phyloP scores from a whole-genome alignment of 495 filamentous ascomycete species.

The Rhizodiscina lignyota region DNA sequence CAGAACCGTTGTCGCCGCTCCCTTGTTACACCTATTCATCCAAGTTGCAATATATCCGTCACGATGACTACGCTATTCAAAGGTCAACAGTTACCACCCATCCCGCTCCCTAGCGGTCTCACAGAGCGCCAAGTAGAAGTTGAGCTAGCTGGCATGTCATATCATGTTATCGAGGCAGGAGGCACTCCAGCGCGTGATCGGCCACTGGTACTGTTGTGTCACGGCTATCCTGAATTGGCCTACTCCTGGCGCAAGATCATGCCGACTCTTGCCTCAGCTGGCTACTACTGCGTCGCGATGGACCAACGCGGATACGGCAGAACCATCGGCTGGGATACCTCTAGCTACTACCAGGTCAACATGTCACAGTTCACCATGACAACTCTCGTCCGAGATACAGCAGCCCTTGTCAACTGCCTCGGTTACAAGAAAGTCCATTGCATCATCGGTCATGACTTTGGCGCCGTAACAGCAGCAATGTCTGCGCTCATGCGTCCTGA shows the following conservation, averaged over 20 bases:
- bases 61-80: too few relatives aligned
- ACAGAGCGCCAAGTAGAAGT: too few relatives aligned
- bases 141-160: constrained; percentile 39
- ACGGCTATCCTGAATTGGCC: constrained; percentile 52
- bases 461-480: constrained; percentile 38
- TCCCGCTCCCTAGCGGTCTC: constrained; percentile 36
- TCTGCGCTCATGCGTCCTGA: constrained; percentile 48
- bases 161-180: constrained; percentile 44
- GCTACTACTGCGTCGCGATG: constrained; percentile 46
- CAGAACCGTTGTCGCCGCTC: too few relatives aligned
- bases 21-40: too few relatives aligned
- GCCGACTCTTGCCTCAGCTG: constrained; percentile 33
- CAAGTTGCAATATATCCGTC: too few relatives aligned
- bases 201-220: constrained; percentile 46
- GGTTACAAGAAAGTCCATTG: constrained; percentile 40
- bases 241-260: constrained; percentile 54
- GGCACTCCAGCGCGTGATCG: constrained; percentile 22
- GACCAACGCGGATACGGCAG: constrained; percentile 57
- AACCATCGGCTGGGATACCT: constrained; percentile 42
- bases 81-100: too few relatives aligned
- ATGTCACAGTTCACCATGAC: constrained; percentile 39
- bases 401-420: constrained; percentile 41
- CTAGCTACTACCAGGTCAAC: constrained; percentile 32
- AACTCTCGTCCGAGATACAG: constrained; percentile 42
- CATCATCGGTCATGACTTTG: constrained; percentile 53